Base-by-base conservation (phyloP, 352 stramenopile species). In the Globisporangium takayamanum region DNA sequence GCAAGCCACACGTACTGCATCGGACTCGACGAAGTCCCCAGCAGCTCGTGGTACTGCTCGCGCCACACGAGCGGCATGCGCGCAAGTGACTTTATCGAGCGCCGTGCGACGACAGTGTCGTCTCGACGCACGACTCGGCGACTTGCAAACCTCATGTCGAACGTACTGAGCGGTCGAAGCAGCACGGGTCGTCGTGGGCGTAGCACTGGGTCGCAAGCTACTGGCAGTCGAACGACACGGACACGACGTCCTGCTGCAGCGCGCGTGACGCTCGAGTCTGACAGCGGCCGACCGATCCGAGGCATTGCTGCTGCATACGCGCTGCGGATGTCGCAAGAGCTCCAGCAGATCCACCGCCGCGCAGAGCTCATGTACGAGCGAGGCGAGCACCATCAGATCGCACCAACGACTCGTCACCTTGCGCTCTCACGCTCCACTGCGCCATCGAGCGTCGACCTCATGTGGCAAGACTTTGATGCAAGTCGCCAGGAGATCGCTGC, bases 1-100 rank as follows among this genome's bases (percentile, higher is more conserved):
- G 66, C 80, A 4, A 80, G 68, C 46, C 84, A 94, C 60, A 94
- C 82, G 39, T 92, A 89, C 56, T 94, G 84, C 48, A 71, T 89
- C 26, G 78, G 78, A 0, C 63, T 94, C 6, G 64, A 51, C 2
- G 64, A 74, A 0, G 78, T 94, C 14, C 84, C 84, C 0, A 66
- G 70, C 28, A 74, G 66, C 44, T 76, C 78, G 16, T 94, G 84
- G 84, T 92, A 92, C 55, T 94, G 84, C 55, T 63, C 72, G 2
- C 63, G 46, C 6, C 84, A 94, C 54, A 41, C 53, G 1, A 55
- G 66, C 4, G 67, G 50, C 5, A 66, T 73, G 14, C 55, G 75
- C 52, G 67, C 80, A 5, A 88, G 79, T 55, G 82, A 92, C 39
- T 57, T 79, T 3, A 78, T 92, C 49, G 58, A 59, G 28, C 68